These are phyloP conservation scores for Saccharomyces uvarum DNA, from an alignment of 1,139 yeast species.

Conservation along the genomic window DNA sequence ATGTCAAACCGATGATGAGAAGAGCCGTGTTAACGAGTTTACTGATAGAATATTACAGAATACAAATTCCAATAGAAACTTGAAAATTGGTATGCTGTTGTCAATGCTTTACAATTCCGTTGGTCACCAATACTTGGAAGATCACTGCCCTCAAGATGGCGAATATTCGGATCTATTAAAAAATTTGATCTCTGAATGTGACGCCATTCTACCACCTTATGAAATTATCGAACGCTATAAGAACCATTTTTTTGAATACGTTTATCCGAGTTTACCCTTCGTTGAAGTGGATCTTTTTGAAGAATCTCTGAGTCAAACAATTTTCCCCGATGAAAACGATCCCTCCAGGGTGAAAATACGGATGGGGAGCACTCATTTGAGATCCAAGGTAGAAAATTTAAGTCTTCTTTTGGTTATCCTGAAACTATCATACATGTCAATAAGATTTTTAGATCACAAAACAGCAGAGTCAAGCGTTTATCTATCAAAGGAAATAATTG, in stretches of 20 bases:
- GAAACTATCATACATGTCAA: conserved; percentile 24
- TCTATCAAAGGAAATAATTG: conserved; percentile 14
- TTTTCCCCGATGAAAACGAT: conserved; percentile 13
- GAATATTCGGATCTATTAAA: conserved; percentile 18
- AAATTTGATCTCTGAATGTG: conserved; percentile 12
- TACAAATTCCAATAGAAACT: conserved; percentile 16
- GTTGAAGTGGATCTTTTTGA: conserved; percentile 19
- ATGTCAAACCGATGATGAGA: conserved; percentile 17
- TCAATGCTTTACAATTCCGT: conserved; percentile 18
- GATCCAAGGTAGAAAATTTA: conserved; percentile 26
- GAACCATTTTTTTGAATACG: conserved; percentile 15
- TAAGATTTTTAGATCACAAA: conserved; percentile 15
- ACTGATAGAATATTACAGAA: conserved; percentile 24
- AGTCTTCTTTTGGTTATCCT: conserved; percentile 23
- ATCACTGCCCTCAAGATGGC: conserved; percentile 13
- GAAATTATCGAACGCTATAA: conserved; percentile 13
- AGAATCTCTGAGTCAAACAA: conserved; percentile 13
- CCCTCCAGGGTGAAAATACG: conserved; percentile 19
- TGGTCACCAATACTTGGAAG: conserved; percentile 19
- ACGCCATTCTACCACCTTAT: conserved; percentile 15
- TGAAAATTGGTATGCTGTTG: conserved; percentile 23
- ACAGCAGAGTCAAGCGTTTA: conserved; percentile 5
- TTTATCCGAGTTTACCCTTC: conserved; percentile 19
- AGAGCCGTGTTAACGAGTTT: conserved; percentile 20
- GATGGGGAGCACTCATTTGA: conserved; percentile 22